Percentiles rank a stretch among this genome's conserved stretches.
phyloP scores from a whole-genome alignment of 805 yeast species.

The Wickerhamomyces rabaulensis region DNA sequence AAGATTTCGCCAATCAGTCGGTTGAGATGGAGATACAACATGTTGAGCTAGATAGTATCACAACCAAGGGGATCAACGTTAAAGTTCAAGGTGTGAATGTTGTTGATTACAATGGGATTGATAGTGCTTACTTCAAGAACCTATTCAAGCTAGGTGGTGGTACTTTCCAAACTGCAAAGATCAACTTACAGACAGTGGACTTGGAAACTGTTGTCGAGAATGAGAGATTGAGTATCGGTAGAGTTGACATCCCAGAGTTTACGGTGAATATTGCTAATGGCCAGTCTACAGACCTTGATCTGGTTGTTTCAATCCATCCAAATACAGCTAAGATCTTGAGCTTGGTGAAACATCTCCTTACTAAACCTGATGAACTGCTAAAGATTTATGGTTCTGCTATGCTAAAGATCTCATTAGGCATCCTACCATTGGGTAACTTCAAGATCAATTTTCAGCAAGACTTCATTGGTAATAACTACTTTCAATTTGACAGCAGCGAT shows the following conservation, averaged over 20 bases:
- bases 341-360: slow-evolving; percentile 27
- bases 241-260: slow-evolving; percentile 29
- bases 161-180: slow-evolving; percentile 21
- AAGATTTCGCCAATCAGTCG: slow-evolving; percentile 28
- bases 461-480: slow-evolving; percentile 20
- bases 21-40: slow-evolving; percentile 26
- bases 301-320: slow-evolving; percentile 29
- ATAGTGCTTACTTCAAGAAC: slow-evolving; percentile 19
- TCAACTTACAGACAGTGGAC: slow-evolving; percentile 27
- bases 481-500: slow-evolving; percentile 15
- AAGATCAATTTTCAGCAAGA: slow-evolving; percentile 27
- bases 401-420: slow-evolving; percentile 28
- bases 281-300: slow-evolving; percentile 20
- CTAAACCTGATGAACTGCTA: slow-evolving; percentile 26
- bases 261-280: slow-evolving; percentile 27
- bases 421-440: slow-evolving; percentile 27
- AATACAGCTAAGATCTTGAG: slow-evolving; percentile 27
- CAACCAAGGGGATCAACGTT: slow-evolving; percentile 28
- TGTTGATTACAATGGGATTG: slow-evolving; percentile 29
- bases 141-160: slow-evolving; percentile 31
- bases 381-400: slow-evolving; percentile 30
- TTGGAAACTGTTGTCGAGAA: slow-evolving; percentile 22
- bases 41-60: slow-evolving; percentile 26
- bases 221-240: slow-evolving; percentile 26
- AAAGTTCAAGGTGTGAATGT: slow-evolving; percentile 26